Base-by-base conservation (phyloP, 1,284 basidiomycete species). In the Golubevia sp. region DNA sequence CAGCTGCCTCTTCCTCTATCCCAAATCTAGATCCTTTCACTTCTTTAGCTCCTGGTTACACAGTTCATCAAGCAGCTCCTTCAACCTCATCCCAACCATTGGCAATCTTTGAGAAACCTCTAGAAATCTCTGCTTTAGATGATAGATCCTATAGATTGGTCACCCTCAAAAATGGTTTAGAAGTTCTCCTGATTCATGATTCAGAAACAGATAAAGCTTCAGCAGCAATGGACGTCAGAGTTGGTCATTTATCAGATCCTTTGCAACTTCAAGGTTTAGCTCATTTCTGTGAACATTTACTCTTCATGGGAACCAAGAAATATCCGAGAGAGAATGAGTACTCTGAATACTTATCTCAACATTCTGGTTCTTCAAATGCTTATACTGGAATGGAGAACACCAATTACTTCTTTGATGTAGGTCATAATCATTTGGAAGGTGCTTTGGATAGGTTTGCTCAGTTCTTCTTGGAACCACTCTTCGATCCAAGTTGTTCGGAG, bases 381-480 rank as follows among this genome's bases (percentile, higher is more conserved):
- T 99, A 90, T 85, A 99, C 97, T 0, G 90, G 92, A 2, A 91
- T 95, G 62, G 90, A 91, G 23, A 93, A 96, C 83, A 99, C 97
- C 34, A 97, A 95, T 85, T 97, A 94, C 83, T 91, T 84, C 85
- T 99, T 99, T 85, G 92, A 89, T 76, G 92, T 98, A 50, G 89
- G 91, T n/a, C 91, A 93, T 1, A 85, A 89, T n/a, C 91, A 92
- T 24, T 88, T 99, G 3, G 85, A 88, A 2, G 91, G 91, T 50
- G 94, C 96, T 0, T 88, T 99, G 7, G 89, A 93, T 73, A 91
- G 95, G 27, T 99, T 99, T 84, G 88, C 95, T 0, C 91, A 90
- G 1, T 99, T 99, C 87, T 99, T 99, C 86, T 91, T 92, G 74
- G 91, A 90, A 49, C 97, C 97, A 0, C 88, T 97, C 58, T 99